These are phyloP conservation scores for Rhizoctonia solani DNA, from an alignment of 1,284 basidiomycete genomes.

Conservation along the genomic window DNA sequence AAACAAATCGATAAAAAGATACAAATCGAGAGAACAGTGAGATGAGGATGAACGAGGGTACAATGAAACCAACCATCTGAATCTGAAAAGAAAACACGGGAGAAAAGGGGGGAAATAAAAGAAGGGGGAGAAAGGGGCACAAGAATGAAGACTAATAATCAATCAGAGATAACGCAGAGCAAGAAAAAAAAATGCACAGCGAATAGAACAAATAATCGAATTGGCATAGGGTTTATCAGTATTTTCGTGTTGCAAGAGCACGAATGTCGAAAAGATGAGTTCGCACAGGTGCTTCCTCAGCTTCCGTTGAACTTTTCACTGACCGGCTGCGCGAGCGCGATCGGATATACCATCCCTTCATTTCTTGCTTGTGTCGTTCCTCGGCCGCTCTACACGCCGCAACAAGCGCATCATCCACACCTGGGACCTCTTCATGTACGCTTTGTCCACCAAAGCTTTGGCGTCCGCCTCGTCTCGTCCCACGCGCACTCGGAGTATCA, in stretches of 20 bases:
- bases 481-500: conserved; percentile 40
- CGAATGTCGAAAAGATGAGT: conserved; percentile 75
- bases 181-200: conserved; percentile 14
- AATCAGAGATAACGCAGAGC: conserved; percentile 27
- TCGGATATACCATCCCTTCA: conserved; percentile 71
- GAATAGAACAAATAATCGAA: conserved; percentile 14
- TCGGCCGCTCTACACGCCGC: conserved; percentile 75
- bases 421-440: conserved; percentile 41
- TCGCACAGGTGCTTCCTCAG: conserved; percentile 54
- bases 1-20: conserved; percentile 31
- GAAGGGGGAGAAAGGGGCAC: background rate
- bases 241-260: conserved; percentile 64
- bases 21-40: conserved; percentile 30
- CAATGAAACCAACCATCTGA: background rate
- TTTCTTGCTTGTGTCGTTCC: conserved; percentile 76
- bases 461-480: conserved; percentile 11
- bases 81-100: background rate
- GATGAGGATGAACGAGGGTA: conserved; percentile 1
- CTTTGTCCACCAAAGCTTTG: conserved; percentile 30
- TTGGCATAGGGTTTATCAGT: conserved; percentile 1
- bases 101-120: background rate
- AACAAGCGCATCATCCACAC: conserved; percentile 72
- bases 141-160: conserved; percentile 22
- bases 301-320: conserved; percentile 24
- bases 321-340: conserved; percentile 30